Evolutionary conservation across 2,329 filamentous ascomycete species (phyloP).

Genomic region (Tolypocladium capitatum): DNA sequence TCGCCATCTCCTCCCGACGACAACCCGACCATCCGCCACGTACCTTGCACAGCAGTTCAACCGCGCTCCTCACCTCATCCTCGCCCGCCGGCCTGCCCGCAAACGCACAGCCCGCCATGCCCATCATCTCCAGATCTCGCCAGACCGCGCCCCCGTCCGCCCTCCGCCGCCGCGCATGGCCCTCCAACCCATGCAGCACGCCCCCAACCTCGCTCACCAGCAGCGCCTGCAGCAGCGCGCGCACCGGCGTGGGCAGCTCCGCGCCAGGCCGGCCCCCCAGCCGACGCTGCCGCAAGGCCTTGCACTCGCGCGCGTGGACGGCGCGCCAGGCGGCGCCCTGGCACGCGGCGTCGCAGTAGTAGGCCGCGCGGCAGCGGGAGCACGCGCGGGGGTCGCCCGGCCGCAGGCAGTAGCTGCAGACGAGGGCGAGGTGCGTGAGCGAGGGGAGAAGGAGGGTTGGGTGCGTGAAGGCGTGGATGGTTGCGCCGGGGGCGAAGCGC

Average conservation of each 20-base stretch:
- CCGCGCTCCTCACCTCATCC: constrained; percentile 23
- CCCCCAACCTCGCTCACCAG: constrained; percentile 21
- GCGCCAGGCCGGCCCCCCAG: constrained; percentile 7
- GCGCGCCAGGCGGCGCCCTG: constrained; percentile 40
- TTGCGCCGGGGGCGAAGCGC: constrained; percentile 28
- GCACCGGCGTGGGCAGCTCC: constrained; percentile 38
- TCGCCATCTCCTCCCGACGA: not conserved
- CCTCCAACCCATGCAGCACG: constrained; percentile 28
- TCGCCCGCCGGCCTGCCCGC: constrained; percentile 23
- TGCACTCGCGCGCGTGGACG: constrained; percentile 43
- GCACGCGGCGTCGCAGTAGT: constrained; percentile 41
- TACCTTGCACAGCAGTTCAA: constrained; percentile 42
- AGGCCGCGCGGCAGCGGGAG: constrained; percentile 36
- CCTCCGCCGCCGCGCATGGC: constrained; percentile 27
- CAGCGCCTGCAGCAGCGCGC: constrained; percentile 39
- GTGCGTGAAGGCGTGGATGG: constrained; percentile 29
- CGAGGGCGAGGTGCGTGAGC: constrained; percentile 22
- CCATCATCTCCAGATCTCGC: constrained; percentile 36
- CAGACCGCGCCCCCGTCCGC: constrained; percentile 21
- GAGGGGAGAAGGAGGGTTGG: constrained; percentile 34
- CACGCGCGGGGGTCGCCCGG: constrained; percentile 25
- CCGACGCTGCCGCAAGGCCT: constrained; percentile 21
- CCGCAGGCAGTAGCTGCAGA: constrained; percentile 38
- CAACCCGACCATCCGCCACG: not conserved
- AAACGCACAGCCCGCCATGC: constrained; percentile 28